Base-by-base conservation (phyloP, 805 yeast genomes). In the Nakazawaea anatomiae region DNA sequence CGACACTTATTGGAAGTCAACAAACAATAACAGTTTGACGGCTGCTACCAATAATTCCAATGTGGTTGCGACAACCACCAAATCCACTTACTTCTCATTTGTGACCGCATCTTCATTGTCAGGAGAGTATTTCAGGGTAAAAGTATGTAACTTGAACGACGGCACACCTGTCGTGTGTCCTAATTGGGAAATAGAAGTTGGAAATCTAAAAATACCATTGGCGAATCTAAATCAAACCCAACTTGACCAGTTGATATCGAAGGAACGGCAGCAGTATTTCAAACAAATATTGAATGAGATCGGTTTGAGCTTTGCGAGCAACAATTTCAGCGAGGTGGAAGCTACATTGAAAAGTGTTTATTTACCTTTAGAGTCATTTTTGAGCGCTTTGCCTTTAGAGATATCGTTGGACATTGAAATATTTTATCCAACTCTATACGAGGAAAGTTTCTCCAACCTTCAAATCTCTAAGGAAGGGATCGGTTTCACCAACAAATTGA, bases 1-100 rank as follows among this genome's bases (percentile, higher is more conserved):
- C 63, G 97, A 91, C 61, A 92, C 98, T 0, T 92, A 92, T 68
- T 92, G 99, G 99, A 94, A 91, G 67, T 85, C 96, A 0, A 87
- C 97, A 0, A 78, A 85, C 43, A 80, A 79, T 39, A 66, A 72
- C 42, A 41, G 42, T 11, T 14, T 34, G n/a, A 27, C 31, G 5
- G 29, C 44, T 35, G 36, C 42, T 29, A 34, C 60, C 48, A 51
- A 50, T 44, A 54, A 59, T 18, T 55, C 66, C 4, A 60, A 18
- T 18, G 25, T 18, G 25, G 25, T 18, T 8, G 29, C 44, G 35
- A 40, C 42, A 39, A 34, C 60, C 48, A 51, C 52, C 44, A 54
- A 60, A 27, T 55, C 66, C 4, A 60, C 64, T 34, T 62, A 67
- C 27, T 75, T 84, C 40, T 83, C 94, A 11, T 82, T 89, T 61